Conservation (phyloP, 805 yeast genomes). For the Teunomyces gatunensis region DNA sequence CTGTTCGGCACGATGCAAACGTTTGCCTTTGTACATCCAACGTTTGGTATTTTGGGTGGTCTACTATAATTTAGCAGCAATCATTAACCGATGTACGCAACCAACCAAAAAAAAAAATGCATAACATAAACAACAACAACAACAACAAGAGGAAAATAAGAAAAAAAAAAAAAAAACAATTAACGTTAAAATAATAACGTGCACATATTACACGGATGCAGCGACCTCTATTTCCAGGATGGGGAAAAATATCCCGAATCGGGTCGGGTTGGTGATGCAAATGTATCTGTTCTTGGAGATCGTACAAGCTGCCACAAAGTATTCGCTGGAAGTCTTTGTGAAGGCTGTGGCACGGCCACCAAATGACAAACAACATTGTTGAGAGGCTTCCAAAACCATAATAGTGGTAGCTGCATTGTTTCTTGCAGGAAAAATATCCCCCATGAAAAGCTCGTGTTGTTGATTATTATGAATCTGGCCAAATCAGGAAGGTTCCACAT, state of each 20-base stretch:
- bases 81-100: not conserved
- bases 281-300: no score
- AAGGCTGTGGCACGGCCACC: not conserved
- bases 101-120: not conserved
- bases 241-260: no score
- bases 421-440: not conserved
- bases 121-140: not conserved
- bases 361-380: not conserved
- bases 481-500: constrained; percentile 1
- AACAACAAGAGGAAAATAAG: no score
- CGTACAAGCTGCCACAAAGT: no score
- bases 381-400: not conserved
- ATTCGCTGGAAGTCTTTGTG: no score
- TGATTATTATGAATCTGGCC: constrained; percentile 8
- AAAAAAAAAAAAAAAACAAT: not conserved
- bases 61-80: not conserved
- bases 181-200: no score
- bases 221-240: no score
- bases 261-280: no score
- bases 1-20: not conserved
- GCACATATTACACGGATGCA: no score
- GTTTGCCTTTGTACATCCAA: not conserved
- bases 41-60: not conserved
- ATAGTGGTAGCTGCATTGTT: not conserved
- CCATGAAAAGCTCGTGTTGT: not conserved